Evolutionary conservation across 202 grass and related monocot genomes (phyloP).

Genomic region (Zizania palustris): DNA sequence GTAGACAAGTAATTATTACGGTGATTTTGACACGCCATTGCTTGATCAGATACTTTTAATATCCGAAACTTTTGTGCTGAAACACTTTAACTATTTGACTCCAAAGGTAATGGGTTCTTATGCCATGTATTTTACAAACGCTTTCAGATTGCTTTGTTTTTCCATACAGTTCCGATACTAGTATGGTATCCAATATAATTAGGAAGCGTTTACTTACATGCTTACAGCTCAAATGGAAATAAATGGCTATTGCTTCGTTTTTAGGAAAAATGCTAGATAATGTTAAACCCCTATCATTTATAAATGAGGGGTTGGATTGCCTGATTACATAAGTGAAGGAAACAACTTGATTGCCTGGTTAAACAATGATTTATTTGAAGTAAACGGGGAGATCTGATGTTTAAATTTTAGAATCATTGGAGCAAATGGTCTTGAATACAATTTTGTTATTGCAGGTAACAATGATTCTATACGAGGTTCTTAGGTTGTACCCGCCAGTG

Average conservation of each 20-base stretch:
- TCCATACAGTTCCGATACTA: not conserved
- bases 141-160: not conserved
- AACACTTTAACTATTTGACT: no score
- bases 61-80: not conserved
- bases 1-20: not conserved
- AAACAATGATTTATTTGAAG: not conserved
- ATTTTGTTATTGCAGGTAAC: constrained; percentile 49
- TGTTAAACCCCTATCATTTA: not conserved
- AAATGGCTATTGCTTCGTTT: no score
- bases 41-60: not conserved
- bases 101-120: no score
- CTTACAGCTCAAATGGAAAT: no score
- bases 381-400: not conserved
- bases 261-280: no score
- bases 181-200: no score
- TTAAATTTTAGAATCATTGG: not conserved
- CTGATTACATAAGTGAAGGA: not conserved
- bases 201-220: no score
- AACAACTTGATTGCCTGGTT: not conserved
- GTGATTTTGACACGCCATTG: not conserved
- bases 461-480: constrained; percentile 78
- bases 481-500: constrained; percentile 63
- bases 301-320: not conserved
- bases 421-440: constrained; percentile 3
- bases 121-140: not conserved